These are phyloP conservation scores for Symbiodinium natans DNA, from an alignment of 73 alveolate genomes.

Conservation along the genomic window DNA sequence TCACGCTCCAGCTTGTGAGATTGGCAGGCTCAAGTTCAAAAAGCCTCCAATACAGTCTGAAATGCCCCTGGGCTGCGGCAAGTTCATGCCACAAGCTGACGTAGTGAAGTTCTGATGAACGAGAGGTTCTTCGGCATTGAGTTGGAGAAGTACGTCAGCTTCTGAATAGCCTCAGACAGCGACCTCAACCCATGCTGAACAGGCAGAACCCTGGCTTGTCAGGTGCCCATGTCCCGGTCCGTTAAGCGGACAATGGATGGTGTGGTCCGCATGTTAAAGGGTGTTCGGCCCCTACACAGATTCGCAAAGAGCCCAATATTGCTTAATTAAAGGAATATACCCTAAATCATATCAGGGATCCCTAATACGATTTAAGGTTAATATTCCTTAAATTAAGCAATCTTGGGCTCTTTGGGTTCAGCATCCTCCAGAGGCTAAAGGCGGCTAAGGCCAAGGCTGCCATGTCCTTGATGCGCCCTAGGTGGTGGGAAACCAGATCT, in stretches of 20 bases:
- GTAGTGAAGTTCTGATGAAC: neutral
- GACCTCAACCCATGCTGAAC: neutral
- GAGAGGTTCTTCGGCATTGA: slow-evolving; percentile 76
- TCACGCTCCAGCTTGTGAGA: neutral
- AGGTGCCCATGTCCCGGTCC: slow-evolving; percentile 79
- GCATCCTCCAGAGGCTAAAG: no score
- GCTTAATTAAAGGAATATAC: neutral
- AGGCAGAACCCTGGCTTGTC: neutral
- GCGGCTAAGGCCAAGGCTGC: no score
- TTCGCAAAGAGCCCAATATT: neutral
- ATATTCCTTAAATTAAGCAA: no score
- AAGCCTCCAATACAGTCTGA: slow-evolving; percentile 64
- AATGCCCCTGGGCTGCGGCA: slow-evolving; percentile 18
- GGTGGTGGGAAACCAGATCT: slow-evolving; percentile 80
- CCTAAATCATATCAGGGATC: no score
- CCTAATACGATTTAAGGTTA: no score
- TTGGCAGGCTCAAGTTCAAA: slow-evolving; percentile 57
- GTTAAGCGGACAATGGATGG: slow-evolving; percentile 57
- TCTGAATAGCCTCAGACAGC: neutral
- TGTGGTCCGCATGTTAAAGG: slow-evolving; percentile 61
- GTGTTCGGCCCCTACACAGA: neutral
- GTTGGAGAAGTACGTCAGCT: slow-evolving; percentile 21
- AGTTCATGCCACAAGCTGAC: no score
- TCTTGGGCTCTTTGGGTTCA: no score
- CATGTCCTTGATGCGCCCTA: neutral